A percentile compares a stretch with the other conserved stretches of the same genome.
These are phyloP conservation scores for Carallia brachiata DNA, from an alignment of 345 rosid species.

Conservation along the genomic window DNA sequence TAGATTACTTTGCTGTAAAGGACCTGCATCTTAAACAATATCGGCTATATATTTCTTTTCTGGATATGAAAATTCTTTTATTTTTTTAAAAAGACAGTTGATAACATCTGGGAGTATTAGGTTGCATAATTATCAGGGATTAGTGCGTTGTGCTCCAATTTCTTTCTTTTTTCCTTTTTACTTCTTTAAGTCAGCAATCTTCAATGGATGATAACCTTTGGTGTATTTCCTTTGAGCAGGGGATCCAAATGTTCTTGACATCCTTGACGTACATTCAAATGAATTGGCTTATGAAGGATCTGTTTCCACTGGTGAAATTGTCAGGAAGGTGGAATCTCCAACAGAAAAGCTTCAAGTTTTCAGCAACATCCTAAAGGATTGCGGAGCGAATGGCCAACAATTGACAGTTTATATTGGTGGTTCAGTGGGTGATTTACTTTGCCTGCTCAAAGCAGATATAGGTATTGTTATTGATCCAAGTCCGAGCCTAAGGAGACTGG, in stretches of 20 bases:
- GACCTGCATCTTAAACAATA: too few species aligned
- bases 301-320: slow-evolving; percentile 17
- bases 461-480: slow-evolving; percentile 23
- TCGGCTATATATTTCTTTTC: too few species aligned
- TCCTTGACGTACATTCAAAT: slow-evolving; percentile 20
- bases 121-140: neutral
- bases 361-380: neutral
- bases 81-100: too few species aligned
- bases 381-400: neutral
- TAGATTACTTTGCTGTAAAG: too few species aligned
- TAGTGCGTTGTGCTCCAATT: too few species aligned
- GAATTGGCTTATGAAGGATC: slow-evolving; percentile 11
- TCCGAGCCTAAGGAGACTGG: slow-evolving; percentile 19
- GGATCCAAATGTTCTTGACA: neutral
- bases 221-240: slow-evolving; percentile 1
- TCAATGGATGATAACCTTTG: too few species aligned
- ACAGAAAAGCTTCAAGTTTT: slow-evolving; percentile 12
- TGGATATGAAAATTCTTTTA: too few species aligned
- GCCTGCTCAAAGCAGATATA: slow-evolving; percentile 23
- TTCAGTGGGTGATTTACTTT: slow-evolving; percentile 20
- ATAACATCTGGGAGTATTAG: too few species aligned
- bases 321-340: slow-evolving; percentile 9
- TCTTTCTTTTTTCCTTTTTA: too few species aligned
- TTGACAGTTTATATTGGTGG: slow-evolving; percentile 16
- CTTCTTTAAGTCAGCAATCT: too few species aligned